phyloP scores from a whole-genome alignment of 495 filamentous ascomycete species.

The Parathielavia appendiculata region DNA sequence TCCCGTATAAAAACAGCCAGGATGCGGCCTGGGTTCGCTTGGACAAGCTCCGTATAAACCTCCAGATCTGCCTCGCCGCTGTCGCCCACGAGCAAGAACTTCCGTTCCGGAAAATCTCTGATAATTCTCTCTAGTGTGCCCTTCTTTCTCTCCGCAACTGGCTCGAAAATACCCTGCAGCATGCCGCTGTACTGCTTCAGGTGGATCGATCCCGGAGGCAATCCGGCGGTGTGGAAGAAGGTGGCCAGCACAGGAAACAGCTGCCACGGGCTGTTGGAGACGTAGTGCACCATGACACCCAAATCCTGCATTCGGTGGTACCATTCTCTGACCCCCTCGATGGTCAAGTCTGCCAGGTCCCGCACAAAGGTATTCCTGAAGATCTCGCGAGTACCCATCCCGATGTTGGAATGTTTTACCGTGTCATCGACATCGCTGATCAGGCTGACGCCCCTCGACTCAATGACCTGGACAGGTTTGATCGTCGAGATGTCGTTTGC shows the following conservation, averaged over 20 bases:
- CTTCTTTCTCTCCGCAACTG: conserved; percentile 90
- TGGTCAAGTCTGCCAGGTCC: conserved; percentile 70
- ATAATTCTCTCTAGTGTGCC: conserved; percentile 78
- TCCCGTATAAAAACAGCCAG: conserved; percentile 86
- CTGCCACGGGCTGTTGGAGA: conserved; percentile 95
- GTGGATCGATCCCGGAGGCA: conserved; percentile 86
- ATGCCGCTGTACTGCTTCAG: conserved; percentile 93
- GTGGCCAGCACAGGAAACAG: conserved; percentile 80
- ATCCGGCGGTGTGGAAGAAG: conserved; percentile 71
- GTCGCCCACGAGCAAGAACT: conserved; percentile 88
- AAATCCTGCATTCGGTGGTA: conserved; percentile 68
- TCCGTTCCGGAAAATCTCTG: conserved; percentile 80
- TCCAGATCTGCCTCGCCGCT: conserved; percentile 96
- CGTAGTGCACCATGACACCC: conserved; percentile 85
- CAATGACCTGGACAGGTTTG: conserved; percentile 67
- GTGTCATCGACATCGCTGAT: conserved; percentile 99
- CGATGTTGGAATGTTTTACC: conserved; percentile 90
- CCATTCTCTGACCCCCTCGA: conserved; percentile 87
- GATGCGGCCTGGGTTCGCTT: conserved; percentile 76
- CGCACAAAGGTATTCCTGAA: conserved; percentile 93
- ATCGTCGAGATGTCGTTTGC: conserved; percentile 82
- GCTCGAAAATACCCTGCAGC: conserved; percentile 97
- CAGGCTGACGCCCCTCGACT: conserved; percentile 77
- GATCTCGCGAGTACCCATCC: conserved; percentile 80
- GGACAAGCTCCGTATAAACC: conserved; percentile 89